Evolutionary conservation across 1,284 basidiomycete species (phyloP).

Genomic region (Apiotrichum domesticum): DNA sequence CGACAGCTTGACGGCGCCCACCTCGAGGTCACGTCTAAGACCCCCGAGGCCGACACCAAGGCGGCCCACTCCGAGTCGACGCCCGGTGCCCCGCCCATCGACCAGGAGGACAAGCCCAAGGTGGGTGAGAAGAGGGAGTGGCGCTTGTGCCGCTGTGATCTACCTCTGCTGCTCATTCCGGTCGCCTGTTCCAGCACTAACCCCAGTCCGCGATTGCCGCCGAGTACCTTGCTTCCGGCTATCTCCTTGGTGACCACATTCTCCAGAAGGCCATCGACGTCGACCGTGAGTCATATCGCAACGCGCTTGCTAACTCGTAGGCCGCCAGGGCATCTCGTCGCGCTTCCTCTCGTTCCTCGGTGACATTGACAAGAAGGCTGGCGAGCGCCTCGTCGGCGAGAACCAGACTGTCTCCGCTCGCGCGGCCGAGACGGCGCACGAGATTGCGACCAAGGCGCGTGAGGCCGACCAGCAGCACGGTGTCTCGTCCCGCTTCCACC

Average conservation of each 20-base stretch:
- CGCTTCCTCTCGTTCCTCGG: slow-evolving; percentile 74
- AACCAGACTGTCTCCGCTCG: slow-evolving; percentile 62
- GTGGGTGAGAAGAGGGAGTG: slow-evolving; percentile 20
- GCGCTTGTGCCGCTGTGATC: background rate
- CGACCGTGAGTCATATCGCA: slow-evolving; percentile 56
- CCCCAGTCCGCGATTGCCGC: slow-evolving; percentile 60
- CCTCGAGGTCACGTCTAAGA: slow-evolving; percentile 45
- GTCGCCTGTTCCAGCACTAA: slow-evolving; percentile 7
- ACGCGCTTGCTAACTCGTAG: slow-evolving; percentile 43
- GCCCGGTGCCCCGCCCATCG: slow-evolving; percentile 37
- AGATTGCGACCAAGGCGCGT: slow-evolving; percentile 60
- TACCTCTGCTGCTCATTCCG: background rate
- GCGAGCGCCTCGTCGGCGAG: slow-evolving; percentile 52
- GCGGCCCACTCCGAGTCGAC: slow-evolving; percentile 32
- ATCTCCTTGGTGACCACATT: slow-evolving; percentile 69
- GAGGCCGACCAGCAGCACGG: slow-evolving; percentile 76
- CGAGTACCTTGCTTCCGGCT: slow-evolving; percentile 78
- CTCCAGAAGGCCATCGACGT: slow-evolving; percentile 80
- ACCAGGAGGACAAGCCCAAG: slow-evolving; percentile 49
- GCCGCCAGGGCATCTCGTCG: slow-evolving; percentile 76
- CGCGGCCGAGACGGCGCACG: slow-evolving; percentile 54
- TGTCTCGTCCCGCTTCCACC: slow-evolving; percentile 60
- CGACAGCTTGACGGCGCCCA: slow-evolving; percentile 37
- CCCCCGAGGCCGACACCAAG: slow-evolving; percentile 31
- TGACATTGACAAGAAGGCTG: slow-evolving; percentile 62